A percentile compares a stretch with the other conserved stretches of the same genome.
Evolutionary conservation across 495 filamentous ascomycete species (phyloP).

Genomic region (Aspergillus nidulans): DNA sequence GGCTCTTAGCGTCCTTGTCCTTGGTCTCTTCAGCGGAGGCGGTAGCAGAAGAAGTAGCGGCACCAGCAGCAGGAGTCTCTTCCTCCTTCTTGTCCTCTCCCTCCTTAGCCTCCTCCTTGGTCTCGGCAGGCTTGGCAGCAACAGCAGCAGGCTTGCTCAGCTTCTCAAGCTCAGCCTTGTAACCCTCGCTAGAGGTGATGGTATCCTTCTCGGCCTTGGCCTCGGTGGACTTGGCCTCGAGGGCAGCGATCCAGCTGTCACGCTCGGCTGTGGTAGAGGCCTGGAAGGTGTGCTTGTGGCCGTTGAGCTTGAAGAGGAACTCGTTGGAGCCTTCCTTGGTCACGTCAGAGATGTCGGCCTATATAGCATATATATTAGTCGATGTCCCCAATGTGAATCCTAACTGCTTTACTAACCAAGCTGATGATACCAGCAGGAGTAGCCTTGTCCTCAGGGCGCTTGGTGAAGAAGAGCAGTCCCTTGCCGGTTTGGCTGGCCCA

Average conservation of each 20-base stretch:
- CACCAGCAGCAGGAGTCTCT: conserved; percentile 27
- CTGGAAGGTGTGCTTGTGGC: conserved; percentile 89
- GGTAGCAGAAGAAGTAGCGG: conserved; percentile 31
- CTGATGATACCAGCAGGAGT: conserved; percentile 78
- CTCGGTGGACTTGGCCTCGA: conserved; percentile 71
- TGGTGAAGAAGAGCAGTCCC: conserved; percentile 89
- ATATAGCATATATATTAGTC: conserved; percentile 15
- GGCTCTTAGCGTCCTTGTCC: conserved; percentile 52
- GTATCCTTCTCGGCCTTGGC: conserved; percentile 69
- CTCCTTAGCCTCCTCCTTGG: conserved; percentile 31
- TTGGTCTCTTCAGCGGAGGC: conserved; percentile 41
- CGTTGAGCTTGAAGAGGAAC: conserved; percentile 77
- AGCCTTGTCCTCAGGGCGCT: conserved; percentile 76
- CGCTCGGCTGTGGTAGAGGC: conserved; percentile 68
- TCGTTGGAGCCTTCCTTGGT: conserved; percentile 67
- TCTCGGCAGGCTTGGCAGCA: conserved; percentile 48
- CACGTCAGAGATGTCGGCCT: conserved; percentile 83
- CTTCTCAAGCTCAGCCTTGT: conserved; percentile 73
- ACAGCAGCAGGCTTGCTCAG: conserved; percentile 55
- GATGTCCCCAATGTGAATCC: background rate
- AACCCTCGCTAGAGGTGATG: conserved; percentile 66
- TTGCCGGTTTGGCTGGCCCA: conserved; percentile 93
- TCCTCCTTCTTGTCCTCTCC: conserved; percentile 41
- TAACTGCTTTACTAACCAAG: conserved; percentile 53
- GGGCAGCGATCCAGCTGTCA: conserved; percentile 79